Conservation (phyloP, 2,329 filamentous ascomycete genomes). For the Zymoseptoria pseudotritici region DNA sequence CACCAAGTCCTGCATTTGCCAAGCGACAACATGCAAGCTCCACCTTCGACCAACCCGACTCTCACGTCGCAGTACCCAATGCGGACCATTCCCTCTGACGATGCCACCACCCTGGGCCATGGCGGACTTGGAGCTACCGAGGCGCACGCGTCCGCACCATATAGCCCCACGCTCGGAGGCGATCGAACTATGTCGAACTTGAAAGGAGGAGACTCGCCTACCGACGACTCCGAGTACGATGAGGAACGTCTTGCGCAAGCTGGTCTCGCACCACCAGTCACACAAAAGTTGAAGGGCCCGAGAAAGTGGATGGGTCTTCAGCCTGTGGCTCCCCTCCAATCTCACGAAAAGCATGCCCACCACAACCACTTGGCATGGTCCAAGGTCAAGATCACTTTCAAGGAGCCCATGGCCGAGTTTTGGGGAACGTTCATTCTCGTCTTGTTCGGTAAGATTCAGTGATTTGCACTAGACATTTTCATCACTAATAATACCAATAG, state of each 20-base stretch:
- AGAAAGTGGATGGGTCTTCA: constrained; percentile 30
- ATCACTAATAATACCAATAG: constrained; percentile 11
- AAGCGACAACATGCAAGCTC: neutral
- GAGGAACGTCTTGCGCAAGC: neutral
- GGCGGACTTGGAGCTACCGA: neutral
- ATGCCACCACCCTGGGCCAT: neutral
- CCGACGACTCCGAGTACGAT: neutral
- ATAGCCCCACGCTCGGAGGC: neutral
- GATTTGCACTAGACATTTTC: neutral
- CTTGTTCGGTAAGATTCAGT: constrained; percentile 27
- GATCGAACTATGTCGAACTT: neutral
- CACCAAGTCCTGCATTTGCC: neutral
- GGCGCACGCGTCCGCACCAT: neutral
- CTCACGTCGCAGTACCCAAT: neutral
- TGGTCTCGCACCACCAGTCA: neutral
- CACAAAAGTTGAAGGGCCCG: neutral
- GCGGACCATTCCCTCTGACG: neutral
- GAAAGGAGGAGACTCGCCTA: neutral
- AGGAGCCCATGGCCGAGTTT: constrained; percentile 41
- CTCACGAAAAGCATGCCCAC: constrained; percentile 34
- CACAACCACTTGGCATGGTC: constrained; percentile 36
- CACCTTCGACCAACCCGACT: neutral
- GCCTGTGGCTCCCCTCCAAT: constrained; percentile 35
- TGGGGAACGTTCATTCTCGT: constrained; percentile 38
- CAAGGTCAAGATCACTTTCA: constrained; percentile 33